Percentiles rank a stretch among this genome's conserved stretches.
Evolutionary conservation across 148 eudicot species (phyloP).

Genomic region (Rhododendron kiyosumense): DNA sequence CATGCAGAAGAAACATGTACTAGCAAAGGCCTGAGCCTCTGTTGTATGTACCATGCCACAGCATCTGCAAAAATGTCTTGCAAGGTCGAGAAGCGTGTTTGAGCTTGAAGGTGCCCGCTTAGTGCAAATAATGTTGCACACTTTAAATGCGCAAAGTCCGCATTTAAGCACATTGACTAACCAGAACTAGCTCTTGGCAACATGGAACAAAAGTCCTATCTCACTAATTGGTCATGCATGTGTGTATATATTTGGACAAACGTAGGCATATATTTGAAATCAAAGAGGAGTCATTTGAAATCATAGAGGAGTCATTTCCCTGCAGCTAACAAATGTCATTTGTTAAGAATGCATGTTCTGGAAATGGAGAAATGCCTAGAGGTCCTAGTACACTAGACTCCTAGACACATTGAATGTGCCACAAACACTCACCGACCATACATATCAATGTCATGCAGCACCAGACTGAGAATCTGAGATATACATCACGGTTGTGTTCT

Average conservation of each 20-base stretch:
- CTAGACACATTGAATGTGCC: background rate
- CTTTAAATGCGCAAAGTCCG: background rate
- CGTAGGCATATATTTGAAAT: background rate
- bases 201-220: background rate
- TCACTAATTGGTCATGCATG: background rate
- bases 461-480: background rate
- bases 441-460: background rate
- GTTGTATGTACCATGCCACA: background rate
- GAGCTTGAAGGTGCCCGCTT: background rate
- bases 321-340: background rate
- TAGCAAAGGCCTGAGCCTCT: background rate
- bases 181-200: slow-evolving; percentile 1
- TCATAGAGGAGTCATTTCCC: background rate
- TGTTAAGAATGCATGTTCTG: background rate
- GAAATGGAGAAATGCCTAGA: background rate
- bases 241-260: background rate
- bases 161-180: background rate
- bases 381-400: background rate
- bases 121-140: background rate
- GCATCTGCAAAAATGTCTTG: background rate
- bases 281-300: background rate
- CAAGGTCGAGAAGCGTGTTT: background rate
- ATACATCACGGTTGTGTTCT: background rate
- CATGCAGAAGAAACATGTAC: background rate
- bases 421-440: background rate